Evolutionary conservation across 1,284 basidiomycete genomes (phyloP).

Genomic region (Microbotryum saponariae): DNA sequence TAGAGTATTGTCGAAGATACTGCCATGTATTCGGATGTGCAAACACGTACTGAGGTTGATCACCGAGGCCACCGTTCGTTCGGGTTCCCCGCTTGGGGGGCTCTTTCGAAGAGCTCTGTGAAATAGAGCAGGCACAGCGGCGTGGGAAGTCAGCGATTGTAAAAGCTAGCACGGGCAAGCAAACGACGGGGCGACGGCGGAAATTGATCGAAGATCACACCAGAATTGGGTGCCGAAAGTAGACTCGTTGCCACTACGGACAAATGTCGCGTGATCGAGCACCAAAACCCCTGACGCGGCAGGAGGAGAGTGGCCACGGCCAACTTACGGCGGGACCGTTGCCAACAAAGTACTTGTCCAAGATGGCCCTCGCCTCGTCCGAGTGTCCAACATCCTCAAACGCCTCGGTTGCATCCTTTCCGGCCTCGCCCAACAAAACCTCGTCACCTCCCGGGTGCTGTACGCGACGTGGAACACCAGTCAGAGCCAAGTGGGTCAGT

Average conservation of each 20-base stretch:
- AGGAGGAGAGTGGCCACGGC: background rate
- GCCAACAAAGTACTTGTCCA: slow-evolving; percentile 52
- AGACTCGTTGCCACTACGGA: background rate
- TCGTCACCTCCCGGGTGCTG: slow-evolving; percentile 98
- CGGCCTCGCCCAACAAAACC: slow-evolving; percentile 85
- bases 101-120: background rate
- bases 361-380: slow-evolving; percentile 87
- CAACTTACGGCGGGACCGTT: slow-evolving; percentile 51
- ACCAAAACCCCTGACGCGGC: background rate
- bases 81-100: no score
- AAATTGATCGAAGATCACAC: no score
- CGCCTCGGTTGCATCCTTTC: slow-evolving; percentile 94
- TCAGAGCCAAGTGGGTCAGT: background rate
- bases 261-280: background rate
- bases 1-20: no score
- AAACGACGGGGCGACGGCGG: background rate
- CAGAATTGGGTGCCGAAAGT: no score
- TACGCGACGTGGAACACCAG: background rate
- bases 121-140: background rate
- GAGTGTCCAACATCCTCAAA: slow-evolving; percentile 99
- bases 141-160: background rate
- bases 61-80: no score
- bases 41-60: no score
- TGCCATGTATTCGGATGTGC: no score
- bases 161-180: background rate